Percentiles rank a stretch among this genome's conserved stretches.
phyloP scores from a whole-genome alignment of 345 rosid genomes.

The Dipteronia sinensis region DNA sequence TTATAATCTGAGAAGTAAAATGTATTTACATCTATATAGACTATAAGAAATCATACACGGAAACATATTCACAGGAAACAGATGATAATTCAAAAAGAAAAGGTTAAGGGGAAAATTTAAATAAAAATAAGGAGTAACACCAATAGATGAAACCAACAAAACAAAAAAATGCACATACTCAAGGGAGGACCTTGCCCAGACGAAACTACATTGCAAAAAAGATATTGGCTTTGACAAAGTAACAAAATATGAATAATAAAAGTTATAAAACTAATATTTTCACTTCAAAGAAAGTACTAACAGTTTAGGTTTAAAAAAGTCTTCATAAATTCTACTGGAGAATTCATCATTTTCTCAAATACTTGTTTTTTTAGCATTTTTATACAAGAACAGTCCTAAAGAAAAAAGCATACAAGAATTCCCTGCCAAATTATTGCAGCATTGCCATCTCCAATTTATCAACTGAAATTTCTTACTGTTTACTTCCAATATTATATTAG shows the following conservation, averaged over 20 bases:
- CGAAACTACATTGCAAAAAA: slow-evolving; percentile 9
- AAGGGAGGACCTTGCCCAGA: background rate
- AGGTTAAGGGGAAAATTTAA: background rate
- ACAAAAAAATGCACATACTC: background rate
- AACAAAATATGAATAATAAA: background rate
- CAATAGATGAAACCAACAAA: background rate
- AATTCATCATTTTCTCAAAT: background rate
- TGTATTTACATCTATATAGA: background rate
- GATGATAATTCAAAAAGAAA: background rate
- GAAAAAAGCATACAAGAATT: background rate
- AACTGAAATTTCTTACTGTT: background rate
- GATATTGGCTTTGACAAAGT: background rate
- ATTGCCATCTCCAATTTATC: background rate
- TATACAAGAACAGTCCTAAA: background rate
- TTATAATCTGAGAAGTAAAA: background rate
- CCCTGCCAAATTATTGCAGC: background rate
- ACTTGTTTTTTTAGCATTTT: background rate
- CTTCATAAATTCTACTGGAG: background rate
- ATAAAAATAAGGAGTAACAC: background rate
- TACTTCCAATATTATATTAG: background rate
- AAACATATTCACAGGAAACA: background rate
- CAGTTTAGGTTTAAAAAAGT: background rate
- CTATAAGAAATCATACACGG: background rate
- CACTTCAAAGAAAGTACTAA: background rate
- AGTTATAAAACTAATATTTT: background rate